Evolutionary conservation across 192 early-diverging fungal species (phyloP), one percentile per base, ranked within the genome.

Genomic region (Spizellomyces punctatus): DNA sequence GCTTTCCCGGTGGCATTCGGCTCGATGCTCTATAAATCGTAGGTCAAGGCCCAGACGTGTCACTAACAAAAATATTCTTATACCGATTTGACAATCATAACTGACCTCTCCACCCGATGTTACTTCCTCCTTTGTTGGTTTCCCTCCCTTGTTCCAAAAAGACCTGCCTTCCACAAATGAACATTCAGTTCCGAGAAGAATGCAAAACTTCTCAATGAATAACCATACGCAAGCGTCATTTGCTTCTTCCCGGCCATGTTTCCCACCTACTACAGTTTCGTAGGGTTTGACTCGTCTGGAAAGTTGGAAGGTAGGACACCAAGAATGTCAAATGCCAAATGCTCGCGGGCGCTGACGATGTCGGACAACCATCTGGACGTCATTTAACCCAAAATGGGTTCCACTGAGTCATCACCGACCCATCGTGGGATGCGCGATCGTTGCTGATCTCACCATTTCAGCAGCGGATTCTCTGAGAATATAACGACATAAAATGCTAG

Each of bases 171-270:
- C 10, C 47, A 50, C 48, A 16, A 17, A 41, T 17, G 6, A 22
- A 36, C 41, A 21, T 54, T 66, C 17, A n/a, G 41, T 10, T 8
- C 22, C 65, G 47, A 52, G 27, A 52, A 16, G 6, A 8, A 16
- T 46, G 54, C n/a, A 52, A 16, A 52, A n/a, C 47, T 10, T 12
- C 2, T 43, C 27, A 46, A 10, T 16, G 16, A 19, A 52, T 46
- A 16, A 21, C 41, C 67, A 58, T 12, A 69, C 67, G 55, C 67
- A 14, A 69, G 56, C 9, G 67, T 69, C 41, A 50, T 58, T 58
- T 69, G 67, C 56, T 59, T 61, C 67, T 69, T 69, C 43, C 45
- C 54, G 6, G 46, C 17, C 64, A 65, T 65, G 60, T 5, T 62
- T 62, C 36, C 27, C 10, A 55, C 5, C 41, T n/a, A 36, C 8